Percentiles rank a stretch among this genome's conserved stretches.
phyloP scores from a whole-genome alignment of 345 rosid species.

The Gossypium australe region DNA sequence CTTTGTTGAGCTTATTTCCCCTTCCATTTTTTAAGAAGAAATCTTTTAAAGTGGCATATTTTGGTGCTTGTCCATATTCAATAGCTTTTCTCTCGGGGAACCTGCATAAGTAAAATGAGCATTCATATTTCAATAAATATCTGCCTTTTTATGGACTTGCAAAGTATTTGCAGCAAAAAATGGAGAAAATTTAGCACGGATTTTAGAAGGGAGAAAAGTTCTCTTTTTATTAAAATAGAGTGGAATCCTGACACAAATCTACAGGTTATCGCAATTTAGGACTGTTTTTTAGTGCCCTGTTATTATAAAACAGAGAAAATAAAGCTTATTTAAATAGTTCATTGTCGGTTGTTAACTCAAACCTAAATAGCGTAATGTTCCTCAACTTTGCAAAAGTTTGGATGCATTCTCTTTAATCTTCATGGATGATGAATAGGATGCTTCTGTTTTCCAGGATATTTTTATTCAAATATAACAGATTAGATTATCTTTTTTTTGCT shows the following conservation, averaged over 20 bases:
- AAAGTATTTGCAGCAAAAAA: neutral
- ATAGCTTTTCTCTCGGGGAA: neutral
- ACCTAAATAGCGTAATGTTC: neutral
- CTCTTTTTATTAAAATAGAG: neutral
- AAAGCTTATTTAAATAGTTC: neutral
- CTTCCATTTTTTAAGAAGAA: neutral
- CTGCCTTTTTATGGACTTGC: neutral
- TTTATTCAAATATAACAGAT: neutral
- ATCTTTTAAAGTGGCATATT: neutral
- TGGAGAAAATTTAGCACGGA: neutral
- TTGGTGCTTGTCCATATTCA: neutral
- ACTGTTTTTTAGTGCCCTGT: neutral
- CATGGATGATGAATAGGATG: neutral
- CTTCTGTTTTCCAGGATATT: neutral
- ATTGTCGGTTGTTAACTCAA: neutral
- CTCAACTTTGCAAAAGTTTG: neutral
- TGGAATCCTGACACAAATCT: neutral
- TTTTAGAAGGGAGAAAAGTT: neutral
- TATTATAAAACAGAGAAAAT: neutral
- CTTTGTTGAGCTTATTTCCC: conserved; percentile 3
- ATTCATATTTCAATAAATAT: neutral
- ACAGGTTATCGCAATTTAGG: neutral
- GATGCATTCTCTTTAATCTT: neutral
- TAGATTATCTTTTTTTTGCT: neutral
- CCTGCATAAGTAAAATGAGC: neutral